A percentile compares a stretch with the other conserved stretches of the same genome.
Conservation (phyloP, 2,329 filamentous ascomycete species). For the Ophiobolus disseminans region DNA sequence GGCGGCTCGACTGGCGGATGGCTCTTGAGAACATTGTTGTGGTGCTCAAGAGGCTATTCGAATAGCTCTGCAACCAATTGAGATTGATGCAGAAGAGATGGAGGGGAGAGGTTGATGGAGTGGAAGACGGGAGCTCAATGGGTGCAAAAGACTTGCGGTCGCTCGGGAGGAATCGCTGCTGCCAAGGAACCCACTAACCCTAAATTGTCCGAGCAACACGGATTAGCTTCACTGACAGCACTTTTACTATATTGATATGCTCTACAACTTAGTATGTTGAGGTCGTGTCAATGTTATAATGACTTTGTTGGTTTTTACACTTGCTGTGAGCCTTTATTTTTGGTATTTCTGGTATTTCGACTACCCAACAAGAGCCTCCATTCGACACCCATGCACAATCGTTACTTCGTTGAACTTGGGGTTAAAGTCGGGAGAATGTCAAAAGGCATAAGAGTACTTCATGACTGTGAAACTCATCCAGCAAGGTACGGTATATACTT, state of each 20-base stretch:
- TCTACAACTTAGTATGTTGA: too few relatives aligned
- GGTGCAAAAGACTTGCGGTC: slow-evolving; percentile 36
- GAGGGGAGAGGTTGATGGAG: slow-evolving; percentile 52
- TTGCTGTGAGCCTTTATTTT: too few relatives aligned
- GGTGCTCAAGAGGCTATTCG: slow-evolving; percentile 53
- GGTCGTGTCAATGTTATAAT: too few relatives aligned
- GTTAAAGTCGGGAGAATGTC: too few relatives aligned
- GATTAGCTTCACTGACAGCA: slow-evolving; percentile 8
- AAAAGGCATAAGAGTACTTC: too few relatives aligned
- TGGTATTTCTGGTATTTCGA: too few relatives aligned
- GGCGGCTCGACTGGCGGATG: slow-evolving; percentile 94
- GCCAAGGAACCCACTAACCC: slow-evolving; percentile 26
- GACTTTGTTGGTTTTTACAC: too few relatives aligned
- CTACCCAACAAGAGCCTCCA: too few relatives aligned
- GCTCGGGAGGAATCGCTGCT: slow-evolving; percentile 37
- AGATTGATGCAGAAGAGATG: slow-evolving; percentile 51
- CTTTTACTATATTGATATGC: not conserved
- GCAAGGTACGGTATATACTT: too few relatives aligned
- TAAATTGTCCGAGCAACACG: slow-evolving; percentile 20
- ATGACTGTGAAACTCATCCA: too few relatives aligned
- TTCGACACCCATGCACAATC: too few relatives aligned
- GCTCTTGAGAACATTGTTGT: slow-evolving; percentile 94
- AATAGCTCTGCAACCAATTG: slow-evolving; percentile 53
- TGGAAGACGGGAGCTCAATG: slow-evolving; percentile 43
- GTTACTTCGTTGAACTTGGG: too few relatives aligned